Base-by-base conservation (phyloP, 2,329 filamentous ascomycete genomes). In the Dactylellina parvicollis region DNA sequence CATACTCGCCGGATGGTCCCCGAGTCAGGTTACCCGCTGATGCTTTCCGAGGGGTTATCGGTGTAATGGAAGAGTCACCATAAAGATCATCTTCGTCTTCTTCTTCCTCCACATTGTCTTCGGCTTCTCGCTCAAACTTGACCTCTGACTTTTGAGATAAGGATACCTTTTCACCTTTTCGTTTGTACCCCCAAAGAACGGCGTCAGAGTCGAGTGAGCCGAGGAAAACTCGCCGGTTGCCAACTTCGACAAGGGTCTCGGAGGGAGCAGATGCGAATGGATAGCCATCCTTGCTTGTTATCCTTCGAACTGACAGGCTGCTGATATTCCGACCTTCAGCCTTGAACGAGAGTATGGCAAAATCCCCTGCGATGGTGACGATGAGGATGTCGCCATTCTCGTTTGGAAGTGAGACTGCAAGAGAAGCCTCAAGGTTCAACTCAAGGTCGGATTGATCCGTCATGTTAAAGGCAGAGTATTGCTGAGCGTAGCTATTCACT, bases 321-420 rank as follows among this genome's bases (percentile, higher is more conserved):
- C 93, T 96, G 1, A 99, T 92, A 1, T 91, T 96, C 61, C 95
- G 87, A 14, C 96, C 95, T 79, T 97, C 93, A 73, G 97, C 87
- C 61, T 88, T 89, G 82, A 99, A 97, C 14, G 86, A 89, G 10
- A 98, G 81, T 20, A 95, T 85, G 8, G 88, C 88, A 50, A 96
- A 83, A 18, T 86, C 85, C 0, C 95, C 95, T 76, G 90, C 88
- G 64, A 87, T 87, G 24, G 96, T 84, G 4, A 95, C 86, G 32
- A 99, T 84, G n/a, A 99, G 83, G 73, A 98, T 85, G 78, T 98
- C 93, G 1, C 92, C 92, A 26, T 86, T 88, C 57, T 92, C 90
- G 14, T 87, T 85, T 1, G 90, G 91, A 4, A 99, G 82, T 38
- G 90, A 85, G 75, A 96, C 91, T 47, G 97, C 84, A 24, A 86